Conservation (phyloP, 179 eudicot species). For the Silene coronaria region DNA sequence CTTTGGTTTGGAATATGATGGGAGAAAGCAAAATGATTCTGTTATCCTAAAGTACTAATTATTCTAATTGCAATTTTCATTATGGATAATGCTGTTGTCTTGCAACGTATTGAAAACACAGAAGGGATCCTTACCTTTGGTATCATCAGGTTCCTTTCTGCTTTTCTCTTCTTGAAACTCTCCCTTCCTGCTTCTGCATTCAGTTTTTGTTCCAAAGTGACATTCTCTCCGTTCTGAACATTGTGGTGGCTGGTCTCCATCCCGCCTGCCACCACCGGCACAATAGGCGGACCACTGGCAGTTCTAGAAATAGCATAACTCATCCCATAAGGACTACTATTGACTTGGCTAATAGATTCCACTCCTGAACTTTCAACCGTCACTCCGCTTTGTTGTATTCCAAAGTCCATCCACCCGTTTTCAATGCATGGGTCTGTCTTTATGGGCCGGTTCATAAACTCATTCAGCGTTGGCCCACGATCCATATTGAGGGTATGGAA, state of each 20-base stretch:
- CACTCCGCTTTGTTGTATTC: constrained; percentile 21
- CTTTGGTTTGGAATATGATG: neutral
- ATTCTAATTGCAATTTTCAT: neutral
- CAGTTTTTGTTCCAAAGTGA: constrained; percentile 26
- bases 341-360: constrained; percentile 29
- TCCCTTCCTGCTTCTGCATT: constrained; percentile 34
- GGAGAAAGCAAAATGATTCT: neutral
- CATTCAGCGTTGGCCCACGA: constrained; percentile 24
- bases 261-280: constrained; percentile 30
- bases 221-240: constrained; percentile 24
- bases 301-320: constrained; percentile 47
- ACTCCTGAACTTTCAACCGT: constrained; percentile 18
- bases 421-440: constrained; percentile 58
- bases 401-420: constrained; percentile 39
- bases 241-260: constrained; percentile 20
- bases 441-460: constrained; percentile 34
- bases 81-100: neutral
- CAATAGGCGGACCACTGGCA: constrained; percentile 44
- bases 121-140: constrained; percentile 42
- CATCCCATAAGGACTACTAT: constrained; percentile 30
- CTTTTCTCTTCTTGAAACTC: constrained; percentile 72
- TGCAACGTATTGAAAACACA: neutral
- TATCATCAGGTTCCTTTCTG: constrained; percentile 34
- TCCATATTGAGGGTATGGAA: constrained; percentile 25
- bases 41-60: neutral